These are phyloP conservation scores for Aquanectria penicillioides DNA, from an alignment of 2,329 filamentous ascomycete species.

Conservation along the genomic window DNA sequence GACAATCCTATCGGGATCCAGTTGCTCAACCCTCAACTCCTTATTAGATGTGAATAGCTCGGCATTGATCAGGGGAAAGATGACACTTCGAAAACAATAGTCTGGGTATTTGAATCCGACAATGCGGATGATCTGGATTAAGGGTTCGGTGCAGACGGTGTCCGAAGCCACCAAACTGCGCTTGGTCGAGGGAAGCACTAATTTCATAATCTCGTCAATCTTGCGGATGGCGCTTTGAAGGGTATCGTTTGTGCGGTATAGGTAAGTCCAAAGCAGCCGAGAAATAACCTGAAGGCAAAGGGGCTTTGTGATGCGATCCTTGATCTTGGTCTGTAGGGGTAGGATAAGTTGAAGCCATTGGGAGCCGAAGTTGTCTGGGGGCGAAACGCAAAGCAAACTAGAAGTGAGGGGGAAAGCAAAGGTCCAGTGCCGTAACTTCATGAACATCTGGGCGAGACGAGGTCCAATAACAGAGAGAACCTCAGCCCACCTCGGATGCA, in stretches of 20 bases:
- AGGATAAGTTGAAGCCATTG: constrained; percentile 89
- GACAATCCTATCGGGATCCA: constrained; percentile 97
- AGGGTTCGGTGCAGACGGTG: constrained; percentile 82
- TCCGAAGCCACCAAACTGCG: constrained; percentile 86
- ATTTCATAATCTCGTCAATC: constrained; percentile 87
- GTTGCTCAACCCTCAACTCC: constrained; percentile 86
- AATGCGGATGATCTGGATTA: constrained; percentile 93
- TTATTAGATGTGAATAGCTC: constrained; percentile 82
- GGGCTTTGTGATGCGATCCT: constrained; percentile 81
- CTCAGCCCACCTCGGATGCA: constrained; percentile 85
- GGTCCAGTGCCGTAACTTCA: constrained; percentile 92
- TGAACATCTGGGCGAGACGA: constrained; percentile 83
- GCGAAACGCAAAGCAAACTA: constrained; percentile 87
- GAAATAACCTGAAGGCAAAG: constrained; percentile 90
- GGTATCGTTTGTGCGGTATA: constrained; percentile 84
- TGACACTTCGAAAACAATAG: constrained; percentile 88
- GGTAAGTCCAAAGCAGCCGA: constrained; percentile 91
- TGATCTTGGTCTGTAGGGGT: constrained; percentile 81
- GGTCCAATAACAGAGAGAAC: constrained; percentile 83
- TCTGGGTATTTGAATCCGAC: constrained; percentile 95
- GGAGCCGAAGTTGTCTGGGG: constrained; percentile 81
- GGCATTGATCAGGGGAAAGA: constrained; percentile 95
- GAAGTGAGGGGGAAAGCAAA: constrained; percentile 89
- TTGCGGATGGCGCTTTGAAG: constrained; percentile 76
- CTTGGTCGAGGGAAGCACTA: constrained; percentile 84